Conservation (phyloP, 2,329 filamentous ascomycete genomes). For the Xylaria sp. region DNA sequence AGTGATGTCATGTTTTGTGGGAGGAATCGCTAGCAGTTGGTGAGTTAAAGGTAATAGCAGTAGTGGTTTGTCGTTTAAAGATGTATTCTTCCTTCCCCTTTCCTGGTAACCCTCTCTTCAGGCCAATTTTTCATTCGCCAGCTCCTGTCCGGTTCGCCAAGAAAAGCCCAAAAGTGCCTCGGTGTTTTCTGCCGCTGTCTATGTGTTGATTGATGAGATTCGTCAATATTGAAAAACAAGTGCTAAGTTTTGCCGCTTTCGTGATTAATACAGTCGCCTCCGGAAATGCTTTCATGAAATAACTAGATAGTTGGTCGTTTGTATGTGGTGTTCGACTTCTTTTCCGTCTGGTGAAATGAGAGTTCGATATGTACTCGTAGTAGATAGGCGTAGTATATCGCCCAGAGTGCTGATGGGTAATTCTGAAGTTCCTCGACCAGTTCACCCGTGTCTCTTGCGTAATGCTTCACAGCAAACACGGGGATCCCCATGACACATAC, state of each 20-base stretch:
- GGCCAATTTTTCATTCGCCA: conserved; percentile 14
- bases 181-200: conserved; percentile 21
- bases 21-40: conserved; percentile 17
- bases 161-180: background rate
- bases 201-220: conserved; percentile 20
- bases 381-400: background rate
- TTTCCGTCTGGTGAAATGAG: conserved; percentile 4
- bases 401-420: background rate
- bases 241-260: conserved; percentile 8
- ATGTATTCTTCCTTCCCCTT: background rate
- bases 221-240: conserved; percentile 11
- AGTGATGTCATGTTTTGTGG: conserved; percentile 21
- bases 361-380: conserved; percentile 5
- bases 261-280: conserved; percentile 29
- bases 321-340: background rate
- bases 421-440: background rate
- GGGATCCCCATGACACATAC: background rate
- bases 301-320: background rate
- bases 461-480: background rate
- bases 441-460: background rate
- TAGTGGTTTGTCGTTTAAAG: conserved; percentile 3
- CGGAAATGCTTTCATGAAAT: conserved; percentile 17
- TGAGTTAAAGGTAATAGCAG: background rate
- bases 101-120: background rate
- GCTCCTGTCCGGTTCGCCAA: conserved; percentile 25